phyloP scores from a whole-genome alignment of 164 flowering plant species.

The Macadamia tetraphylla region DNA sequence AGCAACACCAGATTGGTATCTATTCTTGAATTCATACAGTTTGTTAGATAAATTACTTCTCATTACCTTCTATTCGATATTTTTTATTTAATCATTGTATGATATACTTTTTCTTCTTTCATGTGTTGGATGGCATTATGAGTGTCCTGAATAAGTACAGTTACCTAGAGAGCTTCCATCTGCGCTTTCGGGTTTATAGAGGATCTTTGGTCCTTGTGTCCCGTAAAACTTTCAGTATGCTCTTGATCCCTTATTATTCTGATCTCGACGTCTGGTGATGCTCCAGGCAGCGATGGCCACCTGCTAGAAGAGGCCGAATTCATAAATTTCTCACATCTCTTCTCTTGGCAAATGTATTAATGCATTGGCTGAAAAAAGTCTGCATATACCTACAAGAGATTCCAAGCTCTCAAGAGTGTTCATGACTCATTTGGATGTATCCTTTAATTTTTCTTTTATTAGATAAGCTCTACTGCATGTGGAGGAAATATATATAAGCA shows the following conservation, averaged over 20 bases:
- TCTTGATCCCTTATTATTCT: not conserved
- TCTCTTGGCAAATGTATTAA: conserved; percentile 94
- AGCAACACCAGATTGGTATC: too few relatives aligned
- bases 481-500: not conserved
- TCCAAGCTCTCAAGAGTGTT: conserved; percentile 86
- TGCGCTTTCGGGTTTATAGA: too few relatives aligned
- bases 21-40: too few relatives aligned
- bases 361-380: conserved; percentile 88
- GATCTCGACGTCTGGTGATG: conserved; percentile 8
- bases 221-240: too few relatives aligned
- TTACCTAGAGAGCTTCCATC: too few relatives aligned
- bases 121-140: too few relatives aligned
- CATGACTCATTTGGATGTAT: conserved; percentile 96
- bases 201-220: too few relatives aligned
- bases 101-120: too few relatives aligned
- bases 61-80: too few relatives aligned
- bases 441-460: conserved; percentile 1
- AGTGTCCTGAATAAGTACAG: too few relatives aligned
- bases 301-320: conserved; percentile 85
- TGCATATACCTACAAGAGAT: conserved; percentile 86
- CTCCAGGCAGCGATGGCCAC: conserved; percentile 84
- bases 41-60: too few relatives aligned
- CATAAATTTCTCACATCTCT: conserved; percentile 86
- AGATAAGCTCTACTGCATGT: not conserved
- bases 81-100: too few relatives aligned